Conservation (phyloP, 805 yeast species). For the Schwanniomyces pseudopolymorphus region DNA sequence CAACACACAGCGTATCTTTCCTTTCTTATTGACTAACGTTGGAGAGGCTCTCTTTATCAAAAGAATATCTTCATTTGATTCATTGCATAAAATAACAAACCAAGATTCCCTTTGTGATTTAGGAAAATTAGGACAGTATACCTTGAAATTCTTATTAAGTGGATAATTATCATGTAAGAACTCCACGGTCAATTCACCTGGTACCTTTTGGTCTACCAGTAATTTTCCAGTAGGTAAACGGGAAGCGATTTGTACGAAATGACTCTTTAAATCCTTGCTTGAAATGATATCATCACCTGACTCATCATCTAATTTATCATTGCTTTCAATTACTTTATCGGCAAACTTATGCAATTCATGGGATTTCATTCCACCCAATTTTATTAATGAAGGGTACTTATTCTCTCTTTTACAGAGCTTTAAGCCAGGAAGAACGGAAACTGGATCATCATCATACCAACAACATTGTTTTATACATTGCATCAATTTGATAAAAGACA, state of each 20-base stretch:
- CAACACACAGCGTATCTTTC: slow-evolving; percentile 43
- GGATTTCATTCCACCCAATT: slow-evolving; percentile 42
- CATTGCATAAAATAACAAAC: slow-evolving; percentile 68
- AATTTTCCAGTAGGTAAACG: slow-evolving; percentile 63
- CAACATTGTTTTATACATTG: slow-evolving; percentile 84
- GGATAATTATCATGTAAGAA: slow-evolving; percentile 56
- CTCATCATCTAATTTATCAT: neutral
- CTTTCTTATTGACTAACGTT: slow-evolving; percentile 33
- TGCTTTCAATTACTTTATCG: slow-evolving; percentile 19
- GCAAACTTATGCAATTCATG: slow-evolving; percentile 36
- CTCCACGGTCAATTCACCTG: slow-evolving; percentile 39
- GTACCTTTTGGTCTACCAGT: slow-evolving; percentile 33
- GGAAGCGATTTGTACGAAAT: slow-evolving; percentile 52
- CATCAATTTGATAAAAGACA: slow-evolving; percentile 67
- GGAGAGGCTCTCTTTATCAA: slow-evolving; percentile 80
- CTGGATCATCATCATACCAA: slow-evolving; percentile 81
- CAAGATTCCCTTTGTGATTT: slow-evolving; percentile 92
- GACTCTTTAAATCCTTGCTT: slow-evolving; percentile 36
- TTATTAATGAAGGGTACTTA: slow-evolving; percentile 25
- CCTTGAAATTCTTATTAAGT: slow-evolving; percentile 57
- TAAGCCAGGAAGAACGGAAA: slow-evolving; percentile 54
- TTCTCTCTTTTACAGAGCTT: neutral
- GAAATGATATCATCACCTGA: neutral
- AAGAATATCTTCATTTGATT: slow-evolving; percentile 50
- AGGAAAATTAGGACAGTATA: slow-evolving; percentile 80